phyloP scores from a whole-genome alignment of 2,329 filamentous ascomycete genomes.

The Exutisphaerella laricina region DNA sequence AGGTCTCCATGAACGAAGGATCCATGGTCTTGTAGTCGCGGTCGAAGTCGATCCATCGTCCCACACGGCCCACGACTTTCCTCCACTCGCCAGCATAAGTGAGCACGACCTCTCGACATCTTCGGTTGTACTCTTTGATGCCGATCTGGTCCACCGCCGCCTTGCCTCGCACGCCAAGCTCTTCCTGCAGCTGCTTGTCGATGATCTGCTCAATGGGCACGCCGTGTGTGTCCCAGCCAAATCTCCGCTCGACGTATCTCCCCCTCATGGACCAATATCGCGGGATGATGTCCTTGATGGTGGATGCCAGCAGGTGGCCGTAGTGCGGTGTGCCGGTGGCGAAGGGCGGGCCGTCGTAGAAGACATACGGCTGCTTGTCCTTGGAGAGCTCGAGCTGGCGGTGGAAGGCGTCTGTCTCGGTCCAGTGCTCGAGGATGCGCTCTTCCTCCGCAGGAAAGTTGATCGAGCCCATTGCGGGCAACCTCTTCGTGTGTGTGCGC shows the following conservation, averaged over 20 bases:
- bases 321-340: constrained; percentile 59
- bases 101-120: constrained; percentile 92
- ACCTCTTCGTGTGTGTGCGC: too few relatives aligned
- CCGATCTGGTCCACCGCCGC: constrained; percentile 83
- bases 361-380: constrained; percentile 79
- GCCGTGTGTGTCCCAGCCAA: constrained; percentile 94
- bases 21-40: constrained; percentile 99
- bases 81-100: constrained; percentile 83
- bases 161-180: constrained; percentile 75
- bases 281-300: constrained; percentile 95
- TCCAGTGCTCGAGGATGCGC: constrained; percentile 76
- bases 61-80: constrained; percentile 77
- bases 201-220: constrained; percentile 96
- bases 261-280: constrained; percentile 98
- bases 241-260: constrained; percentile 82
- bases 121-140: constrained; percentile 81
- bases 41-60: constrained; percentile 96
- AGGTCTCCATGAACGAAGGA: constrained; percentile 87
- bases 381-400: constrained; percentile 81
- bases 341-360: constrained; percentile 68
- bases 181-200: constrained; percentile 66
- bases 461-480: constrained; percentile 46
- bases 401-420: constrained; percentile 85
- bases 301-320: constrained; percentile 78
- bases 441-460: constrained; percentile 92